Evolutionary conservation across 148 eudicot species (phyloP).

Genomic region (Camellia lanceoleosa): DNA sequence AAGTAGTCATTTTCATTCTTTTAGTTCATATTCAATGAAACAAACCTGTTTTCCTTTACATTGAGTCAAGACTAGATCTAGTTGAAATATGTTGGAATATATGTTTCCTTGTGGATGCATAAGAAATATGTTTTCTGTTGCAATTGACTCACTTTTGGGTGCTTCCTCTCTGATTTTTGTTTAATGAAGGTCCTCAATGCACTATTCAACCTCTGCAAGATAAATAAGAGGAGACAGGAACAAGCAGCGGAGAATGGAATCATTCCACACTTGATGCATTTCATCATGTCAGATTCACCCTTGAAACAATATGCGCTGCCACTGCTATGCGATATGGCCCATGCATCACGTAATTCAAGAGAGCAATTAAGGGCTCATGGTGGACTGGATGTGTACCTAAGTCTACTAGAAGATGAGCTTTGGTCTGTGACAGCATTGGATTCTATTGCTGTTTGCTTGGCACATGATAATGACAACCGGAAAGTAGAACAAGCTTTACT

Average conservation of each 20-base stretch:
- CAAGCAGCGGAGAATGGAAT: constrained; percentile 99
- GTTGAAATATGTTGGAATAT: neutral
- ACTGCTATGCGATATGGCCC: constrained; percentile 96
- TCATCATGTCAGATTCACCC: constrained; percentile 88
- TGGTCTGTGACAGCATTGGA: constrained; percentile 98
- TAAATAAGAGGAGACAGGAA: constrained; percentile 97
- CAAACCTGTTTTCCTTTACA: neutral
- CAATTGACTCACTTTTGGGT: constrained; percentile 11
- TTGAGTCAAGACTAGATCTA: neutral
- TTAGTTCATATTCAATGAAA: neutral
- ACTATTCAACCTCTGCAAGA: constrained; percentile 94
- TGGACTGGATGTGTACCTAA: constrained; percentile 90
- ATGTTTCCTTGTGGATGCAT: neutral
- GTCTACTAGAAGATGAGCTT: constrained; percentile 84
- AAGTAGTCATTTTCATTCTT: neutral
- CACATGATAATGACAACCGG: constrained; percentile 89
- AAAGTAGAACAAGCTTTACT: constrained; percentile 97
- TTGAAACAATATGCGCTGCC: constrained; percentile 90
- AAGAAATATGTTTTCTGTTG: too few relatives aligned
- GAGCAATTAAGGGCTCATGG: constrained; percentile 97
- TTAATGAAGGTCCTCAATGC: constrained; percentile 82
- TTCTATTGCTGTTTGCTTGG: constrained; percentile 93
- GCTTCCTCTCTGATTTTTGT: constrained; percentile 14
- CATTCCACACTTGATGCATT: constrained; percentile 94
- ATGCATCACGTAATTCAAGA: constrained; percentile 97